Evolutionary conservation across 2,329 filamentous ascomycete genomes (phyloP).

Genomic region (Thielaviopsis punctulata): DNA sequence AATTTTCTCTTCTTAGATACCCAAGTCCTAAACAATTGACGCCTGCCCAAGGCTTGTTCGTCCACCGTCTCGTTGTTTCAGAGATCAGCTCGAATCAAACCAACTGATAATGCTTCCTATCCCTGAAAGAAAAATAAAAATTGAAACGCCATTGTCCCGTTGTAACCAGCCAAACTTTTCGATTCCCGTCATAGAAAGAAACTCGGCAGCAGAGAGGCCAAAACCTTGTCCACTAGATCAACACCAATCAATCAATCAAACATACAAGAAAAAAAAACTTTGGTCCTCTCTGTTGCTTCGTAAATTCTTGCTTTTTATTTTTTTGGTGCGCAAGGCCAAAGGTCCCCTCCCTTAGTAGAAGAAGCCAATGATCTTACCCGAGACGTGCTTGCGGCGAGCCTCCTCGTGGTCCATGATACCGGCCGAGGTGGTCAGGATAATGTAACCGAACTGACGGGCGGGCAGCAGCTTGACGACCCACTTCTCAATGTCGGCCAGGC

Average conservation of each 20-base stretch:
- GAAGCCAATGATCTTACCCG: conserved; percentile 98
- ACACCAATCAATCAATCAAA: background rate
- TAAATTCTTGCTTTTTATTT: conserved; percentile 13
- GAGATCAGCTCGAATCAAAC: background rate
- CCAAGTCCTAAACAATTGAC: background rate
- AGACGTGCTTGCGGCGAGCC: conserved; percentile 95
- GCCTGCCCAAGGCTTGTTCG: background rate
- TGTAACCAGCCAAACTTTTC: background rate
- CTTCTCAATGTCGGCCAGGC: conserved; percentile 95
- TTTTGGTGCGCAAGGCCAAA: conserved; percentile 10
- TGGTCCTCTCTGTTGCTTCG: conserved; percentile 6
- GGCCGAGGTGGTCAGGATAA: conserved; percentile 96
- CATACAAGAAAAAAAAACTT: conserved; percentile 3
- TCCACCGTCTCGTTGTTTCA: background rate
- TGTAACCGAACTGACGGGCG: conserved; percentile 98
- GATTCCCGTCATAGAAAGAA: conserved; percentile 2
- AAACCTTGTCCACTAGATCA: background rate
- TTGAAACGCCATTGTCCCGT: conserved; percentile 4
- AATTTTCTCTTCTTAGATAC: background rate
- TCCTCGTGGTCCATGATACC: conserved; percentile 99
- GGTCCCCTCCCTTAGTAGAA: conserved; percentile 57
- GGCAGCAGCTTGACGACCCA: conserved; percentile 99
- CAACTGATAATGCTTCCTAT: conserved; percentile 6
- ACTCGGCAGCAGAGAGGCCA: background rate
- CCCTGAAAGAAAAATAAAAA: conserved; percentile 5